Percentiles rank a stretch among this genome's conserved stretches.
These are phyloP conservation scores for Cordyceps militaris DNA, from an alignment of 2,329 filamentous ascomycete species.

Conservation along the genomic window DNA sequence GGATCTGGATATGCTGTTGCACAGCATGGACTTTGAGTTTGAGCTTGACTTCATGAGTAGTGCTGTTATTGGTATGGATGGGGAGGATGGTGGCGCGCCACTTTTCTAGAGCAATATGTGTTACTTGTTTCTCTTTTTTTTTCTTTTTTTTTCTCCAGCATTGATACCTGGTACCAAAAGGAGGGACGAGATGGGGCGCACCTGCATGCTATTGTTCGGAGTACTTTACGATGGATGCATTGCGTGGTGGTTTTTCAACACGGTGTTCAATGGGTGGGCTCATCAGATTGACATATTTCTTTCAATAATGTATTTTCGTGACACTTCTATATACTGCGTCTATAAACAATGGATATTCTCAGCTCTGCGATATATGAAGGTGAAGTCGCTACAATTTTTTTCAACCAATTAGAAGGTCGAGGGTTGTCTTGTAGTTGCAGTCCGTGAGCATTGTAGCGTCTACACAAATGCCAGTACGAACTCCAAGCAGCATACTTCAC, in stretches of 20 bases:
- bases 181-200: background rate
- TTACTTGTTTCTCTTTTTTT: background rate
- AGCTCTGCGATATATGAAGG: background rate
- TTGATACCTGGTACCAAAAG: slow-evolving; percentile 12
- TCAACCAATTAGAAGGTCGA: too few species aligned
- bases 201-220: background rate
- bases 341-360: background rate
- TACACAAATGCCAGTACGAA: too few species aligned
- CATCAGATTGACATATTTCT: background rate
- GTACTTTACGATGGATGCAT: background rate
- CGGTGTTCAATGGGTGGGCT: background rate
- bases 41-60: slow-evolving; percentile 19
- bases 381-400: background rate
- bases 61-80: background rate
- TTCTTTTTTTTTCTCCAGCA: background rate
- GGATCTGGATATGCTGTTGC: slow-evolving; percentile 34
- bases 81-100: background rate
- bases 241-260: background rate
- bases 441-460: too few species aligned
- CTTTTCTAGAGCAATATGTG: background rate
- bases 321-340: background rate
- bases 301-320: background rate
- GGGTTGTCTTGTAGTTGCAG: too few species aligned
- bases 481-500: too few species aligned
- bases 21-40: slow-evolving; percentile 38